Percentiles rank a stretch among this genome's conserved stretches.
These are phyloP conservation scores for Aulographum hederae DNA, from an alignment of 2,329 filamentous ascomycete species.

Conservation along the genomic window DNA sequence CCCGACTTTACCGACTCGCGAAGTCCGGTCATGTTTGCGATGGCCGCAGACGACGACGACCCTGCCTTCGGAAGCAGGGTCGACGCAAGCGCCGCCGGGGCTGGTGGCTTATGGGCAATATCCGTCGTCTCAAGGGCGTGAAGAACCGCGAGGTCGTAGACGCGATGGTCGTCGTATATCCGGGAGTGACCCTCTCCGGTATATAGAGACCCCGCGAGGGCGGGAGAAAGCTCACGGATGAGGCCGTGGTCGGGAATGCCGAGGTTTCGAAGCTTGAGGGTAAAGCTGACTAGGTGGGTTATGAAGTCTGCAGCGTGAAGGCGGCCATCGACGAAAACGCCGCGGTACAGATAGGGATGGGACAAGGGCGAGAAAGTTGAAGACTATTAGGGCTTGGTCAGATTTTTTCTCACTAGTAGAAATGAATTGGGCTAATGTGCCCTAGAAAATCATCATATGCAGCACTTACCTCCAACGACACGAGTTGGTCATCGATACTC, in stretches of 20 bases:
- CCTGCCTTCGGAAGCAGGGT: not conserved
- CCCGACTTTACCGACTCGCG: no score
- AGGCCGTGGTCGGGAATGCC: slow-evolving; percentile 87
- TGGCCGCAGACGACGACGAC: not conserved
- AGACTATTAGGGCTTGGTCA: slow-evolving; percentile 30
- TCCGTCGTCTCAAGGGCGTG: slow-evolving; percentile 29
- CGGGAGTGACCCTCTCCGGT: slow-evolving; percentile 84
- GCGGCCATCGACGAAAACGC: slow-evolving; percentile 89
- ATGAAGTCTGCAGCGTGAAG: slow-evolving; percentile 89
- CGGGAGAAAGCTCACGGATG: slow-evolving; percentile 72
- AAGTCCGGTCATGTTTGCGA: not conserved
- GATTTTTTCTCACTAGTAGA: not conserved
- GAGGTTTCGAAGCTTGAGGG: slow-evolving; percentile 82
- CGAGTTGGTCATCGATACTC: slow-evolving; percentile 91
- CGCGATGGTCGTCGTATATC: slow-evolving; percentile 72
- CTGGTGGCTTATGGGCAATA: slow-evolving; percentile 9
- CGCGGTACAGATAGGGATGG: slow-evolving; percentile 85
- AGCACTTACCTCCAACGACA: slow-evolving; percentile 60
- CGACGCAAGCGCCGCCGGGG: slow-evolving; percentile 7
- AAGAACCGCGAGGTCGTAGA: slow-evolving; percentile 48
- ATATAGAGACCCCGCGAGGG: slow-evolving; percentile 80
- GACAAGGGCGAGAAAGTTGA: slow-evolving; percentile 70
- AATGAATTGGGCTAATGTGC: no score
- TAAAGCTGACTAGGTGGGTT: slow-evolving; percentile 80
- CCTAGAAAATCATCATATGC: not conserved